Evolutionary conservation across 2,329 filamentous ascomycete genomes (phyloP), one percentile per base, ranked within the genome.

Genomic region (Alternaria brassicicola): DNA sequence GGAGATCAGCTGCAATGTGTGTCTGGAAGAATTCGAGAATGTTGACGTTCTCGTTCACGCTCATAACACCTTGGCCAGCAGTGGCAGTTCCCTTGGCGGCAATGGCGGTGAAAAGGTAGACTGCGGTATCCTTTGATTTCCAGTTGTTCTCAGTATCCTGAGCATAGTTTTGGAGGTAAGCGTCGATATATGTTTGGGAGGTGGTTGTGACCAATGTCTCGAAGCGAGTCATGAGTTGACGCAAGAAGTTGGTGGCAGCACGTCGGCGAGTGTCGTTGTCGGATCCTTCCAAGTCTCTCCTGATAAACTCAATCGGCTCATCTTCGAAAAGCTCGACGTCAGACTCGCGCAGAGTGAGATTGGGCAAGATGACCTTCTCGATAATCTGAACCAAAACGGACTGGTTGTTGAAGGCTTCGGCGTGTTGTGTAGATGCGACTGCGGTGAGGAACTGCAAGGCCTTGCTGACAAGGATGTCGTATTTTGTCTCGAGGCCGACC

Each of bases 81-180:
- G 95, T 98, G 30, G 94, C 88, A 30, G 88, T 86, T 52, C 95
- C 95, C 81, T 96, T 97, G 38, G 93, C 92, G 15, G 95, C 95
- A 68, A 98, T 92, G 4, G 95, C 92, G 35, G 95, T 88, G 82
- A 96, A 99, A 15, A 99, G 86, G 73, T 98, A 98, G 57, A 97
- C 89, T n/a, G 95, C 95, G 0, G 94, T 98, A 73, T 99, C 95
- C 81, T 99, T 99, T 47, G 93, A 89, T 78, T 96, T 96, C 95
- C 95, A 99, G 76, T 97, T 93, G 17, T 84, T 80, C 13, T 80
- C 78, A 17, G 66, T 57, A 61, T 88, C 83, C 77, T 90, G 90
- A 54, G 88, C 85, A 71, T 93, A 93, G 53, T 90, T 84, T 33
- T 81, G 79, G 26, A 99, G 84, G 75, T 96, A 97, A 76, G 93